Percentiles rank a stretch among this genome's conserved stretches.
Evolutionary conservation across 495 filamentous ascomycete species (phyloP).

Genomic region (Annulohypoxylon stygium): DNA sequence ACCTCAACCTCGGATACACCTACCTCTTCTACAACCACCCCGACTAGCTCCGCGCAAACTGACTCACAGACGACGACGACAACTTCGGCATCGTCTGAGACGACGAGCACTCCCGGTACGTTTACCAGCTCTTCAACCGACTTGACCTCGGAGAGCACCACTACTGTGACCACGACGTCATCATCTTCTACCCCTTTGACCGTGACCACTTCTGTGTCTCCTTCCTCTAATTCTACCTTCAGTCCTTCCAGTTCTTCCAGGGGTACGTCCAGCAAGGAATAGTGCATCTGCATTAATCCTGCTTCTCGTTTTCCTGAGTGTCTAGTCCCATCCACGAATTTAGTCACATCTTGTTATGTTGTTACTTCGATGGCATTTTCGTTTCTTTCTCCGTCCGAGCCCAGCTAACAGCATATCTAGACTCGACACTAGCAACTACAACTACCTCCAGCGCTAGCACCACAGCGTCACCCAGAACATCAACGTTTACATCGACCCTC

Average conservation of each 20-base stretch:
- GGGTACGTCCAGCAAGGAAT: constrained; percentile 27
- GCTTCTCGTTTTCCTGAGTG: constrained; percentile 17
- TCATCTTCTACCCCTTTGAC: constrained; percentile 21
- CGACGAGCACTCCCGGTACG: constrained; percentile 42
- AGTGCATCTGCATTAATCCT: constrained; percentile 19
- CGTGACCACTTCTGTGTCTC: constrained; percentile 18
- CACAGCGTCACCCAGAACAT: constrained; percentile 40
- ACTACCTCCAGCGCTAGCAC: constrained; percentile 36
- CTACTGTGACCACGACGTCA: constrained; percentile 16
- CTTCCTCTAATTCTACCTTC: constrained; percentile 23
- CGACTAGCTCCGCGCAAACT: constrained; percentile 26
- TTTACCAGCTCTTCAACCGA: constrained; percentile 25
- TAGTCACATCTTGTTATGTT: background rate
- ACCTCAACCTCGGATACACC: constrained; percentile 26
- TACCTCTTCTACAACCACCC: constrained; percentile 29
- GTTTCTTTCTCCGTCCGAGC: background rate
- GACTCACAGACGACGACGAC: constrained; percentile 28
- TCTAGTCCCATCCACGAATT: background rate
- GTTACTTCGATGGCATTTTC: background rate
- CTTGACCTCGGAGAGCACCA: constrained; percentile 12
- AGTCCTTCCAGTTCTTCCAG: constrained; percentile 15
- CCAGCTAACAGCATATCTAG: constrained; percentile 28
- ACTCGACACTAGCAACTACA: constrained; percentile 38
- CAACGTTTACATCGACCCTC: constrained; percentile 54
- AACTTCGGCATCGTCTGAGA: constrained; percentile 35